Evolutionary conservation across 495 filamentous ascomycete genomes (phyloP).

Genomic region (Penicillium flavigenum): DNA sequence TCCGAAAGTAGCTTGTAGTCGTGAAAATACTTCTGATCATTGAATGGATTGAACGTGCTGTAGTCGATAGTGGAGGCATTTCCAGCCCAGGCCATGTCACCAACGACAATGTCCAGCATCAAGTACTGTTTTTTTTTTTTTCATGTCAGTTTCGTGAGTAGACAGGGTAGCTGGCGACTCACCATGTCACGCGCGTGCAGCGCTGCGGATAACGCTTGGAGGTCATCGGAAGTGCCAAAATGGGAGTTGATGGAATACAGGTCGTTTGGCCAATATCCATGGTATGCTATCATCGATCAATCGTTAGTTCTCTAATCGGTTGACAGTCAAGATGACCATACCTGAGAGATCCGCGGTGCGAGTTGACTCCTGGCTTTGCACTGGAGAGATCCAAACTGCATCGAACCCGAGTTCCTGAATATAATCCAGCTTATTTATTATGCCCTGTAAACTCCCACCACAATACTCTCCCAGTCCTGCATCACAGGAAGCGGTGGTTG

Average conservation of each 20-base stretch:
- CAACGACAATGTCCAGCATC: conserved; percentile 70
- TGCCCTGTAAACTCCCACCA: conserved; percentile 66
- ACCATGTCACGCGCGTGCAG: conserved; percentile 55
- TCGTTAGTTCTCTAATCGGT: conserved; percentile 49
- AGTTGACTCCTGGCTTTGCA: conserved; percentile 16
- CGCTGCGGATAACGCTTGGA: conserved; percentile 52
- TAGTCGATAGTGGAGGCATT: conserved; percentile 51
- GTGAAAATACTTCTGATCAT: conserved; percentile 53
- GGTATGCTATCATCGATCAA: conserved; percentile 53
- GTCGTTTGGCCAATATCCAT: conserved; percentile 68
- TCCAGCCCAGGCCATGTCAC: conserved; percentile 64
- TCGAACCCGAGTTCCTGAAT: conserved; percentile 69
- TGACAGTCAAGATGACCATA: conserved; percentile 38
- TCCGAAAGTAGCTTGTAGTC: conserved; percentile 56
- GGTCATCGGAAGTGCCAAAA: conserved; percentile 60
- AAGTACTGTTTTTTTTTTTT: conserved; percentile 43
- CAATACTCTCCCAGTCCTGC: conserved; percentile 51
- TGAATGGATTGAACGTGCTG: conserved; percentile 58
- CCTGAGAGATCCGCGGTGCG: conserved; percentile 46
- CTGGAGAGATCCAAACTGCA: conserved; percentile 62
- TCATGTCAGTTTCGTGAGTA: not conserved
- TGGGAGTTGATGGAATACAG: conserved; percentile 60
- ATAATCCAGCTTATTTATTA: conserved; percentile 51
- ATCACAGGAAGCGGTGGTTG: conserved; percentile 28
- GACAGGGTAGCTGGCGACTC: conserved; percentile 1